Base-by-base conservation (phyloP, 176 grass and related monocot species). In the Eragrostis curvula region DNA sequence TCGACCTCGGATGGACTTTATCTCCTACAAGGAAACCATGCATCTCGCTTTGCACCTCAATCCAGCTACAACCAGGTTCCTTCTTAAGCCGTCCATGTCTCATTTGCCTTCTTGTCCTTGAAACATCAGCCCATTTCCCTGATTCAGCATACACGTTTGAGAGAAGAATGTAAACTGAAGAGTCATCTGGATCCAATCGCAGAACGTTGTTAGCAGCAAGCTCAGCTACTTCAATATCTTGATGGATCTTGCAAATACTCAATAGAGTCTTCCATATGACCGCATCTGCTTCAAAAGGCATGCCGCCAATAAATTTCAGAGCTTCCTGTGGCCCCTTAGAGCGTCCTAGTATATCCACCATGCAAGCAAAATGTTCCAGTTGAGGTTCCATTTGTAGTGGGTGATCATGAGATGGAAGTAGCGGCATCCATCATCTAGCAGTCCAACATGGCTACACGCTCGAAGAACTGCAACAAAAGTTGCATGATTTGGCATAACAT, bases 61-160 rank as follows among this genome's bases (percentile, higher is more conserved):
- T 92, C 94, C 94, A 97, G 84, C 92, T 97, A 87, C 92, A 94
- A 32, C 94, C 94, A 52, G 90, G 89, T 81, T 94, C 94, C 81
- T 94, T 94, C 66, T 92, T 94, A 74, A 94, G 80, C 51, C 65
- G 75, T 67, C 78, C 87, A 44, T 94, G 79, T 79, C 66, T 92
- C 87, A 94, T 83, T 71, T 92, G 50, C 85, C 81, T 90, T 89
- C 87, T 88, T 75, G 87, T 92, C 51, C 84, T 94, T 14, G 94
- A 88, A 74, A 94, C 92, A 63, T 92, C 89, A 36, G 36, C 77
- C 92, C 92, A 92, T 79, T 86, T 90, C 27, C 90, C 73, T 63
- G 81, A 83, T 81, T 90, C 83, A 40, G 87, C 85, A 47, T 97
- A 94, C 66, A 97, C 84, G 79, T 94, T 88, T 29, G 89, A 89